These are phyloP conservation scores for Psidium friedrichsthalianum DNA, from an alignment of 345 rosid genomes.

Conservation along the genomic window DNA sequence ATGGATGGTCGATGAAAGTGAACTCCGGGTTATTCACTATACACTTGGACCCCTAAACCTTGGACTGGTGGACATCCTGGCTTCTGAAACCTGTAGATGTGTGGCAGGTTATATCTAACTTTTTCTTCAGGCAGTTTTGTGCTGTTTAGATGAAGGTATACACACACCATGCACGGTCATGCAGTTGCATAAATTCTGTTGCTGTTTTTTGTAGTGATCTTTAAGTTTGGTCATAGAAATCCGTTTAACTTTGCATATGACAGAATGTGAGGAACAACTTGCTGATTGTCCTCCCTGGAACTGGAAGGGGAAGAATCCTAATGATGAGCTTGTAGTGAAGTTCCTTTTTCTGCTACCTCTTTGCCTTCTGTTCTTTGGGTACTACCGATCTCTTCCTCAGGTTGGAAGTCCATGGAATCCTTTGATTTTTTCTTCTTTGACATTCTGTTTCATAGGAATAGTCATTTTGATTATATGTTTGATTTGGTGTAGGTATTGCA, in stretches of 20 bases:
- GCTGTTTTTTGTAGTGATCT: not conserved
- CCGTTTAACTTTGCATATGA: not conserved
- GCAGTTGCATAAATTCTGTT: not conserved
- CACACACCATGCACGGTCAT: not conserved
- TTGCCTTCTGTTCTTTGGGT: slow-evolving; percentile 39
- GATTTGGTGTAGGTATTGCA: slow-evolving; percentile 42
- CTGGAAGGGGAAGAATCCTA: slow-evolving; percentile 74
- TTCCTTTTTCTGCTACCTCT: slow-evolving; percentile 67
- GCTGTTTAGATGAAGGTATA: not conserved
- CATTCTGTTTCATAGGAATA: not conserved
- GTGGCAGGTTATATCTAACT: slow-evolving; percentile 57
- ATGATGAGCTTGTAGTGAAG: slow-evolving; percentile 50
- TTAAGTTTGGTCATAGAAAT: not conserved
- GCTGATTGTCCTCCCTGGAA: slow-evolving; percentile 88
- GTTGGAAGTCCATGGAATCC: slow-evolving; percentile 11
- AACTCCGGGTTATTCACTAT: slow-evolving; percentile 85
- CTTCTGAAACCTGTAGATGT: slow-evolving; percentile 89
- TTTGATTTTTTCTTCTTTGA: not conserved
- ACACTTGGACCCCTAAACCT: slow-evolving; percentile 91
- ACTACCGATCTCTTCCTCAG: slow-evolving; percentile 39
- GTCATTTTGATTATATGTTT: not conserved
- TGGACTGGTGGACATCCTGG: slow-evolving; percentile 99
- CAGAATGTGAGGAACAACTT: slow-evolving; percentile 64
- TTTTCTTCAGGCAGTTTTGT: not conserved
- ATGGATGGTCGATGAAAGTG: slow-evolving; percentile 97